These are phyloP conservation scores for Corymbia maculata DNA, from an alignment of 345 rosid species.

Conservation along the genomic window DNA sequence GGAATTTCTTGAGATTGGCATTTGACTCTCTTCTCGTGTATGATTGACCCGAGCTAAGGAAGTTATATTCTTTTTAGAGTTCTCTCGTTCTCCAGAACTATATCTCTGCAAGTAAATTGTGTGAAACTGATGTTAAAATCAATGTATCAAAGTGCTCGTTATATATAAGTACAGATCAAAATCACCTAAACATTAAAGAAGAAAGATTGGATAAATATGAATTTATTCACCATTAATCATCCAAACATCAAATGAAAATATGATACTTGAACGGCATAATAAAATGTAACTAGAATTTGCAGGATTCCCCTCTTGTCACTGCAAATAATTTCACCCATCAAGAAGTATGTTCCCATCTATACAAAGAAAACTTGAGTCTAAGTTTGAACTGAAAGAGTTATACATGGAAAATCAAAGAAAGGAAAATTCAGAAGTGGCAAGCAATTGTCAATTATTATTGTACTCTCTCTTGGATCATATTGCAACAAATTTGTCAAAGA, in stretches of 20 bases:
- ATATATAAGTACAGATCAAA: not conserved
- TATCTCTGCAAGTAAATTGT: slow-evolving; percentile 42
- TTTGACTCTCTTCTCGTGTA: slow-evolving; percentile 53
- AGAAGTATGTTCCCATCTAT: not conserved
- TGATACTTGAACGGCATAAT: not conserved
- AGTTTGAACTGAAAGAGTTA: not conserved
- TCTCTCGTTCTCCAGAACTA: slow-evolving; percentile 63
- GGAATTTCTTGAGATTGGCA: slow-evolving; percentile 47
- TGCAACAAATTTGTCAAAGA: not conserved
- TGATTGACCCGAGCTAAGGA: slow-evolving; percentile 37
- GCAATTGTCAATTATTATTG: not conserved
- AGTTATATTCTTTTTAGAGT: slow-evolving; percentile 35
- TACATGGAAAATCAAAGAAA: not conserved
- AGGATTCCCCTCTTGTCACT: not conserved
- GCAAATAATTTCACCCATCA: not conserved
- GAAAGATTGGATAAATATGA: not conserved
- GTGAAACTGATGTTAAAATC: not conserved
- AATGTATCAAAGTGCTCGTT: not conserved
- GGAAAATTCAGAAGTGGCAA: not conserved
- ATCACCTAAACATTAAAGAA: not conserved
- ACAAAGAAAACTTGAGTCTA: not conserved
- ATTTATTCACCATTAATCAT: not conserved
- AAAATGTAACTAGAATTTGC: not conserved
- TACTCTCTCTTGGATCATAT: not conserved
- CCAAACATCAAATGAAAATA: not conserved